Conservation (phyloP, 1,284 basidiomycete genomes). For the Meira nashicola region DNA sequence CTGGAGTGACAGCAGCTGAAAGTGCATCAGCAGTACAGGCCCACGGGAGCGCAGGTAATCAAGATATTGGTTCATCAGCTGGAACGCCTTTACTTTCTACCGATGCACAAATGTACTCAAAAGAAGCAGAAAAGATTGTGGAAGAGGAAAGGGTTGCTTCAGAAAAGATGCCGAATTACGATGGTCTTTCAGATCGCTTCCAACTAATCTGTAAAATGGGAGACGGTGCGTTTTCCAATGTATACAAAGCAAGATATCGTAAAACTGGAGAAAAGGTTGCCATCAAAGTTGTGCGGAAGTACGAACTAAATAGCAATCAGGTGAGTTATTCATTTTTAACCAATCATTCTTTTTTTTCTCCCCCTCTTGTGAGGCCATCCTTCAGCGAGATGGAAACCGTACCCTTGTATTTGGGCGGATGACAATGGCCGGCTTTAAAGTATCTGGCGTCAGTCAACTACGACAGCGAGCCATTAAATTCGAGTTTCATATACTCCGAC, state of each 20-base stretch:
- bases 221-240: slow-evolving; percentile 89
- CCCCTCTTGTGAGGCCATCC: slow-evolving; percentile 17
- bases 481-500: too few relatives aligned
- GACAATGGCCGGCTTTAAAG: too few relatives aligned
- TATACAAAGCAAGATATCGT: slow-evolving; percentile 85
- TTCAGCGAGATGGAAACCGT: too few relatives aligned
- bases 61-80: neutral
- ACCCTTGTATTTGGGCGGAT: too few relatives aligned
- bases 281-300: slow-evolving; percentile 96
- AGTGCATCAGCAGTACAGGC: slow-evolving; percentile 1
- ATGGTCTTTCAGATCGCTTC: slow-evolving; percentile 42
- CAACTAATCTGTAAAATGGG: slow-evolving; percentile 46
- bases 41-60: neutral
- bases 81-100: neutral
- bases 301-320: slow-evolving; percentile 88
- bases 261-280: slow-evolving; percentile 77
- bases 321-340: slow-evolving; percentile 60
- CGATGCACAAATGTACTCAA: slow-evolving; percentile 20
- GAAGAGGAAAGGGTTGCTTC: slow-evolving; percentile 38
- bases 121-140: slow-evolving; percentile 38
- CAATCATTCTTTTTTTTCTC: too few relatives aligned
- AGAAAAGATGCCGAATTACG: slow-evolving; percentile 46
- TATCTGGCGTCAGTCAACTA: too few relatives aligned
- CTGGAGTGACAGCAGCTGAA: slow-evolving; percentile 1
- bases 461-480: too few relatives aligned